Percentiles rank a stretch among this genome's conserved stretches.
Conservation (phyloP, 805 yeast species). For the Metschnikowia vanudenii region DNA sequence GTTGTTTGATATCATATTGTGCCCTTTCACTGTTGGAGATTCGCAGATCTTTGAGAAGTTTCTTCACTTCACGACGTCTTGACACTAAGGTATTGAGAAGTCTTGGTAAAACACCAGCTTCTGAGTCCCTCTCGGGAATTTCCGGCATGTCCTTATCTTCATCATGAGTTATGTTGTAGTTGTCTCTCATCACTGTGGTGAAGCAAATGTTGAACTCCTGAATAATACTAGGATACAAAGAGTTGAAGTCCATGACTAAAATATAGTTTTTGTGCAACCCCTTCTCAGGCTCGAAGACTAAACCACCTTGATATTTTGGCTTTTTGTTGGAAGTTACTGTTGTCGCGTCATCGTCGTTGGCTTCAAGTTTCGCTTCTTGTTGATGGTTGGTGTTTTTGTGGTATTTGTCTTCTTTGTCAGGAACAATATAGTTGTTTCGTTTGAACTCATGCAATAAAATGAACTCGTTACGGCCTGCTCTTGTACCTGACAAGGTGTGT, state of each 20-base stretch:
- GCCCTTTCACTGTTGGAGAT: slow-evolving; percentile 63
- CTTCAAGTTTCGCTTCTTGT: slow-evolving; percentile 33
- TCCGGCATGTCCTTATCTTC: slow-evolving; percentile 65
- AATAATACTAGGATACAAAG: slow-evolving; percentile 93
- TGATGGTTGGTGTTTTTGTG: slow-evolving; percentile 38
- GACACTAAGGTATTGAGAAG: slow-evolving; percentile 79
- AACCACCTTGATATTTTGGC: slow-evolving; percentile 86
- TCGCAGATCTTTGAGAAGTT: slow-evolving; percentile 71
- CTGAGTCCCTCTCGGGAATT: slow-evolving; percentile 56
- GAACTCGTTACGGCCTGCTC: slow-evolving; percentile 94
- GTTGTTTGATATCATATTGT: slow-evolving; percentile 93
- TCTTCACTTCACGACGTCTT: slow-evolving; percentile 91
- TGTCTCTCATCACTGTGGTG: slow-evolving; percentile 81
- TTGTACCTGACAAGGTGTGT: slow-evolving; percentile 87
- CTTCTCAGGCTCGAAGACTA: slow-evolving; percentile 94
- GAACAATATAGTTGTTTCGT: slow-evolving; percentile 75
- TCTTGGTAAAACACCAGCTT: slow-evolving; percentile 83
- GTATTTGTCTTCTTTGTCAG: slow-evolving; percentile 66
- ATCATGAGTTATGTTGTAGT: slow-evolving; percentile 38
- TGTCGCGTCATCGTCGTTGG: slow-evolving; percentile 42
- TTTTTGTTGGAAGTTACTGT: slow-evolving; percentile 55
- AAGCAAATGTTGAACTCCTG: slow-evolving; percentile 97
- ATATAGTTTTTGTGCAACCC: slow-evolving; percentile 88
- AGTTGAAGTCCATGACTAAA: slow-evolving; percentile 96
- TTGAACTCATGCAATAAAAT: slow-evolving; percentile 90